Base-by-base conservation (phyloP, 805 yeast genomes). In the Brettanomyces naardenensis region DNA sequence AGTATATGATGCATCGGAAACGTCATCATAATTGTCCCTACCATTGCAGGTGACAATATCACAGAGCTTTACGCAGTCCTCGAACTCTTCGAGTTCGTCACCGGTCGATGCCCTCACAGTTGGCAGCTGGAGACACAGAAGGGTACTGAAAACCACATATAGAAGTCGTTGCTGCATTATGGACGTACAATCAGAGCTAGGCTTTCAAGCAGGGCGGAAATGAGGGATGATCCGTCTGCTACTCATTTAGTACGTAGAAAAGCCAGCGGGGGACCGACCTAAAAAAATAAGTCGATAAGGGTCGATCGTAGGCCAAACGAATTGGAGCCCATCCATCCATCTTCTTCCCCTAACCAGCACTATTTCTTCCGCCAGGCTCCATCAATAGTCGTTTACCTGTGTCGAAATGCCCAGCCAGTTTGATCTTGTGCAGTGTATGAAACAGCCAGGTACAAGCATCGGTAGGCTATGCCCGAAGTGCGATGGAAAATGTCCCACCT, bases 401-500 rank as follows among this genome's bases (percentile, higher is more conserved):
- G 10, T 23, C 11, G 26, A 9, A 23, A 38, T 31, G 34, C 34
- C 23, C 13, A 95, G 88, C 58, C 95, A 88, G 59, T 76, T 79
- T 36, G 97, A 89, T 54, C 68, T 88, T 19, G 73, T 83, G 3
- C 77, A 80, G 64, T 89, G 97, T 54, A 64, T 83, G 71, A 84
- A 81, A 54, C 92, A 77, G 49, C 87, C 95, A 1, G 97, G 97
- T 1, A 71, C 77, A 0, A 60, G 64, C 14, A 56, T 73, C 4
- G 97, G 95, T 1, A 62, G 68, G 36, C 65, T 89, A 3, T 89
- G 97, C 51, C 78, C 75, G 23, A 83, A 73, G 55, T 89, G 97
- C 56, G 96, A 89, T 54, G 97, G 96, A 1, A 71, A 78, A 46
- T 89, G 97, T 52, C 96, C 96, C 3, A 67, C 78, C 3, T 89